These are phyloP conservation scores for Eutypella sp. DNA, from an alignment of 2,329 filamentous ascomycete species.

Conservation along the genomic window DNA sequence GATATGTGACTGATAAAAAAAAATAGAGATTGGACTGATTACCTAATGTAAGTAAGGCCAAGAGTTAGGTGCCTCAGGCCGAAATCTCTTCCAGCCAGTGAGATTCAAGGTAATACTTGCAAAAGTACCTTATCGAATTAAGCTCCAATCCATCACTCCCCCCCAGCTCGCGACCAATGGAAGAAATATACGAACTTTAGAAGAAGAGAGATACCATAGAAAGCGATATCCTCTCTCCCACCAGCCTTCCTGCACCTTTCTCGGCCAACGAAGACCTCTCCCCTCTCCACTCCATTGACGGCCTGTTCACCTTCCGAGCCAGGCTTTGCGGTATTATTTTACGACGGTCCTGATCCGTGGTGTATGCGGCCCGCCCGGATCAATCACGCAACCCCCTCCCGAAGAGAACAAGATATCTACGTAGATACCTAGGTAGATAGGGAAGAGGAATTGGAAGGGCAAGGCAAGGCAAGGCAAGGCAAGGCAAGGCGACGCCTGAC, in stretches of 20 bases:
- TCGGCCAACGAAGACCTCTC: not conserved
- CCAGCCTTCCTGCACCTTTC: too few relatives aligned
- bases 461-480: too few relatives aligned
- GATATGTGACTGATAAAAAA: too few relatives aligned
- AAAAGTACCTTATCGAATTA: not conserved
- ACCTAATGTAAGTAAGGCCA: not conserved
- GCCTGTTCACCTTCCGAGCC: not conserved
- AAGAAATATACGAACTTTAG: not conserved
- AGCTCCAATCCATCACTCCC: not conserved
- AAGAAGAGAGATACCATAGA: too few relatives aligned
- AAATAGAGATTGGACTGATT: too few relatives aligned
- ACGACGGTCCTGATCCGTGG: not conserved
- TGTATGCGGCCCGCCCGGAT: not conserved
- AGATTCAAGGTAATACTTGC: not conserved
- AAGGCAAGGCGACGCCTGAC: too few relatives aligned
- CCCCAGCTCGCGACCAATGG: not conserved
- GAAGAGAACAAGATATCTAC: conserved; percentile 1
- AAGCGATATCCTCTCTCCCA: too few relatives aligned
- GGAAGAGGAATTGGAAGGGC: conserved; percentile 3
- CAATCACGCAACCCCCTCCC: conserved; percentile 2
- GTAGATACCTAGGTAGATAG: not conserved
- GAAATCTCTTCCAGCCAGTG: not conserved
- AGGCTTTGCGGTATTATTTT: not conserved
- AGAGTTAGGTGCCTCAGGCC: not conserved
- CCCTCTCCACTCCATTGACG: not conserved